Conservation (phyloP, 2,329 filamentous ascomycete species). For the Trichoderma hamatum region DNA sequence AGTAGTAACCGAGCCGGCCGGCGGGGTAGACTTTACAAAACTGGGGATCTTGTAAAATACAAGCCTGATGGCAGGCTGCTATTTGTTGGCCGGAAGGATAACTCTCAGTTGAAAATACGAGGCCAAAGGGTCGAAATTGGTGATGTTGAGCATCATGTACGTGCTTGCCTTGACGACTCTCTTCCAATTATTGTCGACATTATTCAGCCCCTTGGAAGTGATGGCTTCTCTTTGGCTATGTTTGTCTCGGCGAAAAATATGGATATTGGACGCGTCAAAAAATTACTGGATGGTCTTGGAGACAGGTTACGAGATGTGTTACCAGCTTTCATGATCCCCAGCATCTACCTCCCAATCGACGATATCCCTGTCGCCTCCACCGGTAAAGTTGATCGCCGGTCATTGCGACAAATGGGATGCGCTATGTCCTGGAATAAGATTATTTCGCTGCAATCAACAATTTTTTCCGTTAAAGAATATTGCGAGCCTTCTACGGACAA, state of each 20-base stretch:
- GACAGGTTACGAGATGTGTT: not conserved
- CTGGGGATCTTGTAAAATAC: constrained; percentile 42
- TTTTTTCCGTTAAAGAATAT: not conserved
- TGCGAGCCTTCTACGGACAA: not conserved
- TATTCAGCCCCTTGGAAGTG: not conserved
- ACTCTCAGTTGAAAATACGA: constrained; percentile 54
- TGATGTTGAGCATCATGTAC: constrained; percentile 28
- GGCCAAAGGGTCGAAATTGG: constrained; percentile 49
- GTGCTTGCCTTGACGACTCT: constrained; percentile 3
- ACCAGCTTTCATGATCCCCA: constrained; percentile 9
- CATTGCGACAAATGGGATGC: not conserved
- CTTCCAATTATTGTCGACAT: constrained; percentile 3
- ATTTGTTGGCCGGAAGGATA: constrained; percentile 54
- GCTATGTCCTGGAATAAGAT: constrained; percentile 4
- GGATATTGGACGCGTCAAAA: not conserved
- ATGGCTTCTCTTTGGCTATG: not conserved
- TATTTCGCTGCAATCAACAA: not conserved
- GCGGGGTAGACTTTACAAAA: constrained; percentile 37
- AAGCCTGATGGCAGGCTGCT: constrained; percentile 40
- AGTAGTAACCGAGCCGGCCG: constrained; percentile 26
- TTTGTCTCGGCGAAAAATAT: not conserved
- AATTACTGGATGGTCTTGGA: not conserved
- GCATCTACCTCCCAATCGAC: constrained; percentile 2
- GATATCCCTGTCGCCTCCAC: constrained; percentile 7
- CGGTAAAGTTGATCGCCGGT: constrained; percentile 5